Percentiles rank a stretch among this genome's conserved stretches.
Evolutionary conservation across 495 filamentous ascomycete genomes (phyloP).

Genomic region (Cudoniella acicularis): DNA sequence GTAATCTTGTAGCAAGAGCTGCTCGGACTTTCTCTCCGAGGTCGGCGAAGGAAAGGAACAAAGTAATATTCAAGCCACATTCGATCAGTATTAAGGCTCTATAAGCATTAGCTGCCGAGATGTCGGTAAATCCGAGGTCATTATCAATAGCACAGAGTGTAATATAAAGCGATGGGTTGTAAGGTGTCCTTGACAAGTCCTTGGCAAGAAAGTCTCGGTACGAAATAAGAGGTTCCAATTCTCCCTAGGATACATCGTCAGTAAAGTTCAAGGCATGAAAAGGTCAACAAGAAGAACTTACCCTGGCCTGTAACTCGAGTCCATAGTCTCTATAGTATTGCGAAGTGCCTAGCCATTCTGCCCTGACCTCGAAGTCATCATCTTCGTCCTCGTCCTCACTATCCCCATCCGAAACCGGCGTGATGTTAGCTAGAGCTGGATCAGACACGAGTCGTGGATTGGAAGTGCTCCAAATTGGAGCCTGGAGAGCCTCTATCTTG

Average conservation of each 20-base stretch:
- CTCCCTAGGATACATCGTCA: conserved; percentile 1
- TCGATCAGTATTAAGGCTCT: conserved; percentile 5
- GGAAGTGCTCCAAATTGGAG: not conserved
- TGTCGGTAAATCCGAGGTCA: conserved; percentile 17
- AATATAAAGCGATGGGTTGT: conserved; percentile 9
- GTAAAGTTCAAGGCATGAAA: not conserved
- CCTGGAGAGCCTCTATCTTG: not conserved
- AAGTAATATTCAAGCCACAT: not conserved
- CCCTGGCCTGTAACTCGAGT: not conserved
- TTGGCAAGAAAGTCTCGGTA: conserved; percentile 10
- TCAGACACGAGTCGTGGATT: not conserved
- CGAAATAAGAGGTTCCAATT: not conserved
- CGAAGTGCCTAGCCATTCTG: not conserved
- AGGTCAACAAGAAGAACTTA: not conserved
- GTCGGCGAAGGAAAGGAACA: not conserved
- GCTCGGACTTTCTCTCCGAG: conserved; percentile 1
- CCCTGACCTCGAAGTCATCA: not conserved
- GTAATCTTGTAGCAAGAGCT: not conserved
- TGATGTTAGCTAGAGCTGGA: not conserved
- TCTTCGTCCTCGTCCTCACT: not conserved
- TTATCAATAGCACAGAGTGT: not conserved
- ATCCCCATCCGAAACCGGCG: not conserved
- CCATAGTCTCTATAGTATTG: not conserved
- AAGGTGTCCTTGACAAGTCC: conserved; percentile 10
- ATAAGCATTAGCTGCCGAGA: conserved; percentile 9